Percentiles rank a stretch among this genome's conserved stretches.
These are phyloP conservation scores for Saccharomycopsis oosterbeekiorum DNA, from an alignment of 805 yeast species.

Conservation along the genomic window DNA sequence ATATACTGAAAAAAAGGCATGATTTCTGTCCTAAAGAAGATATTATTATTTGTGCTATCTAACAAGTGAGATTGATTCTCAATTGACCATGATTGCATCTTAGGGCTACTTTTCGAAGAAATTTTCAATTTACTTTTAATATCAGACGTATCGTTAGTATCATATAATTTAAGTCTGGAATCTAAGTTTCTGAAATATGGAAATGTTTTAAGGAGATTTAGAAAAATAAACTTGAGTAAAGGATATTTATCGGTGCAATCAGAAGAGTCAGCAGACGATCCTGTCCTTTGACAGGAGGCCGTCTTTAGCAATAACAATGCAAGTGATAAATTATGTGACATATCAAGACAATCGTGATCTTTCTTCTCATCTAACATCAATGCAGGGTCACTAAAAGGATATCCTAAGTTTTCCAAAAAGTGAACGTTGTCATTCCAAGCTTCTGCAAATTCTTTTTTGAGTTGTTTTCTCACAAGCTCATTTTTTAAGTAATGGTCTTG, in stretches of 20 bases:
- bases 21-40: constrained; percentile 71
- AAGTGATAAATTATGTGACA: neutral
- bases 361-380: constrained; percentile 7
- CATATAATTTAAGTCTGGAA: constrained; percentile 22
- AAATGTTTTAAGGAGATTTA: constrained; percentile 52
- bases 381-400: constrained; percentile 46
- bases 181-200: constrained; percentile 47
- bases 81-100: neutral
- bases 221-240: constrained; percentile 54
- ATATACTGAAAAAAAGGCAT: constrained; percentile 78
- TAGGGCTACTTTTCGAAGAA: neutral
- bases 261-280: neutral
- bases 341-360: neutral
- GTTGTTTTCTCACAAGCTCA: constrained; percentile 55
- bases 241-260: constrained; percentile 43
- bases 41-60: constrained; percentile 36
- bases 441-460: constrained; percentile 50
- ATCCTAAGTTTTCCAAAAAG: constrained; percentile 56
- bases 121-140: neutral
- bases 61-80: neutral
- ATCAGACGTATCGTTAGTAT: constrained; percentile 19
- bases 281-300: neutral
- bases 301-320: constrained; percentile 6
- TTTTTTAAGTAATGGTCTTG: constrained; percentile 87
- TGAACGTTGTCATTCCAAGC: constrained; percentile 51